These are phyloP conservation scores for Exutisphaerella laricina DNA, from an alignment of 2,329 filamentous ascomycete genomes.

Conservation along the genomic window DNA sequence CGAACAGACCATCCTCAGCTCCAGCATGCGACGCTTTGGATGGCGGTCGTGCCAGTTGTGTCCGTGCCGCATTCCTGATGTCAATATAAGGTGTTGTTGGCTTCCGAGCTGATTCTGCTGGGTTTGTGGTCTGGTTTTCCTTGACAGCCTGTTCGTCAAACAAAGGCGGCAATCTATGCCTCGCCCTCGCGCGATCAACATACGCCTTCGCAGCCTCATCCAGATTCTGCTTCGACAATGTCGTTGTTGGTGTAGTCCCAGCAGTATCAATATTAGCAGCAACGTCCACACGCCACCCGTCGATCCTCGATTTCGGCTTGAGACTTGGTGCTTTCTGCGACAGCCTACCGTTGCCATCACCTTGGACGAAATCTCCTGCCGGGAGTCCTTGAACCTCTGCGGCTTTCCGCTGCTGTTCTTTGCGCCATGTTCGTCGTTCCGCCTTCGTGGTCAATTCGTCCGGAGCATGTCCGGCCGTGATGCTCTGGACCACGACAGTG, in stretches of 20 bases:
- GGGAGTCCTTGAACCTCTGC: background rate
- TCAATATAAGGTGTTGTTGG: too few species aligned
- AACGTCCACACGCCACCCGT: background rate
- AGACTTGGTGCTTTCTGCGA: background rate
- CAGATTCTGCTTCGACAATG: too few species aligned
- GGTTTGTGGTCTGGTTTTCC: too few species aligned
- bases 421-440: background rate
- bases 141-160: too few species aligned
- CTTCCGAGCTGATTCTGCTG: too few species aligned
- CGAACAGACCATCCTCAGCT: background rate
- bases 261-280: conserved; percentile 3
- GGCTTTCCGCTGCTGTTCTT: background rate
- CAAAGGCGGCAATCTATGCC: background rate
- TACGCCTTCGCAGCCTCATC: background rate
- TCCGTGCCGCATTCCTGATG: background rate
- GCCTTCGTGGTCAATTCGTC: background rate
- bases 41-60: background rate
- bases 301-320: background rate
- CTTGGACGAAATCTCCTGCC: background rate
- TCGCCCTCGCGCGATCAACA: background rate
- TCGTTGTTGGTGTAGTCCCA: conserved; percentile 3
- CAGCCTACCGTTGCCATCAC: background rate
- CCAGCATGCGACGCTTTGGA: background rate
- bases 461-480: conserved; percentile 2
- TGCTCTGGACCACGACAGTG: conserved; percentile 1